phyloP scores from a whole-genome alignment of 768 basidiomycete species.

The Dioszegia hungarica region DNA sequence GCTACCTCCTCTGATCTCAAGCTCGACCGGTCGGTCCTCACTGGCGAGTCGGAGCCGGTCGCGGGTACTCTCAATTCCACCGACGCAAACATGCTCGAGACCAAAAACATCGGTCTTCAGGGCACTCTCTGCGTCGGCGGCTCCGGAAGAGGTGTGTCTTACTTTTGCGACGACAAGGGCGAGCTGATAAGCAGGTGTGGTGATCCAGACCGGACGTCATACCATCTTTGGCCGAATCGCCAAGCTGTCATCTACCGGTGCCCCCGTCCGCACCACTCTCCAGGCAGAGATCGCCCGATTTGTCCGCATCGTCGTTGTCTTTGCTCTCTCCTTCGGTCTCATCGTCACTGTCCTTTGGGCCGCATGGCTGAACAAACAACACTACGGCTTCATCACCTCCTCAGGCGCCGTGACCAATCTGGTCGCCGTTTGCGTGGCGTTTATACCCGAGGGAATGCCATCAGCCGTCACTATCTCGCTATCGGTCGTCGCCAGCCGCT shows the following conservation, averaged over 20 bases:
- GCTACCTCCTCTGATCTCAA: constrained; percentile 57
- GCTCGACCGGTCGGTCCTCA: constrained; percentile 64
- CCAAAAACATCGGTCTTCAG: constrained; percentile 61
- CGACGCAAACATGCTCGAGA: constrained; percentile 53
- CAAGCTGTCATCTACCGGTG: constrained; percentile 55
- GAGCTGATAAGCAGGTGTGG: constrained; percentile 21
- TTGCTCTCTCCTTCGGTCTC: constrained; percentile 53
- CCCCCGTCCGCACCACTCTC: constrained; percentile 53
- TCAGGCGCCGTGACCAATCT: constrained; percentile 57
- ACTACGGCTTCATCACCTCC: constrained; percentile 54
- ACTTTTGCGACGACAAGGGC: background rate
- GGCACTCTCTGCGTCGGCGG: constrained; percentile 44
- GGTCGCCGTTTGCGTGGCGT: constrained; percentile 56
- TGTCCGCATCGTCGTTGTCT: constrained; percentile 55
- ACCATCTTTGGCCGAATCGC: constrained; percentile 56
- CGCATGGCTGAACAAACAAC: constrained; percentile 47
- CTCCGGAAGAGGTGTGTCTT: constrained; percentile 25
- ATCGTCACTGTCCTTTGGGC: constrained; percentile 56
- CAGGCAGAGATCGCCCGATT: constrained; percentile 59
- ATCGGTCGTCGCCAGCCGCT: constrained; percentile 51
- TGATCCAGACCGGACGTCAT: constrained; percentile 38
- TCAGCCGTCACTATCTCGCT: constrained; percentile 38
- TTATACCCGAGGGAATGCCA: constrained; percentile 55
- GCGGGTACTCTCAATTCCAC: constrained; percentile 51
- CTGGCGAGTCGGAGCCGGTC: constrained; percentile 52